phyloP scores from a whole-genome alignment of 192 early-diverging fungal genomes.

The Coemansia sp. region DNA sequence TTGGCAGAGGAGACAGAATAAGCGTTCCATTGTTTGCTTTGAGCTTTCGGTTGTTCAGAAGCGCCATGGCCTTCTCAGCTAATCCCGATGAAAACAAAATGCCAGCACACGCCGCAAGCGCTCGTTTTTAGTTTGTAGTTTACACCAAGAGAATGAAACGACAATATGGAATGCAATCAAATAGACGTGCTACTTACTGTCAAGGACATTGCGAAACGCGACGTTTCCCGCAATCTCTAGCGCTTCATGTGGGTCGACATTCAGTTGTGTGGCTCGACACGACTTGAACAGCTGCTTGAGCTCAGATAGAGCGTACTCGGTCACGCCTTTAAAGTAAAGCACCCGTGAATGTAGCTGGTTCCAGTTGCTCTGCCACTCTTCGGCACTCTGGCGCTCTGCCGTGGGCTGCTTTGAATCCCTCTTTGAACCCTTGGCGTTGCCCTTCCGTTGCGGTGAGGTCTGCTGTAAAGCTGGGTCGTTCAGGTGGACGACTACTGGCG shows the following conservation, averaged over 20 bases:
- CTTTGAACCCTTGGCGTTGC: background rate
- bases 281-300: slow-evolving; percentile 50
- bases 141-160: background rate
- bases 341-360: slow-evolving; percentile 26
- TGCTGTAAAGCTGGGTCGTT: slow-evolving; percentile 32
- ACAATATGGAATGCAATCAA: background rate
- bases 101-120: background rate
- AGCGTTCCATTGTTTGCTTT: slow-evolving; percentile 34
- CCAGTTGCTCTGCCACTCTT: slow-evolving; percentile 41
- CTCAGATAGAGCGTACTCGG: slow-evolving; percentile 40
- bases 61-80: slow-evolving; percentile 51
- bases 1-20: slow-evolving; percentile 36
- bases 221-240: slow-evolving; percentile 40
- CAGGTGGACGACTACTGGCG: slow-evolving; percentile 35
- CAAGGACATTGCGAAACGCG: slow-evolving; percentile 48
- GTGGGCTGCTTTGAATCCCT: background rate
- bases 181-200: slow-evolving; percentile 32
- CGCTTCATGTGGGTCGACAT: slow-evolving; percentile 42
- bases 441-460: slow-evolving; percentile 2
- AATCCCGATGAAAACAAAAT: slow-evolving; percentile 13
- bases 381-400: background rate
- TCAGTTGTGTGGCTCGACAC: slow-evolving; percentile 41
- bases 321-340: slow-evolving; percentile 49
- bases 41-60: slow-evolving; percentile 35
- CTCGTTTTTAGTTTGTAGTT: background rate